Base-by-base conservation (phyloP, 192 early-diverging fungal genomes). In the Rhizoclosmatium globosum region DNA sequence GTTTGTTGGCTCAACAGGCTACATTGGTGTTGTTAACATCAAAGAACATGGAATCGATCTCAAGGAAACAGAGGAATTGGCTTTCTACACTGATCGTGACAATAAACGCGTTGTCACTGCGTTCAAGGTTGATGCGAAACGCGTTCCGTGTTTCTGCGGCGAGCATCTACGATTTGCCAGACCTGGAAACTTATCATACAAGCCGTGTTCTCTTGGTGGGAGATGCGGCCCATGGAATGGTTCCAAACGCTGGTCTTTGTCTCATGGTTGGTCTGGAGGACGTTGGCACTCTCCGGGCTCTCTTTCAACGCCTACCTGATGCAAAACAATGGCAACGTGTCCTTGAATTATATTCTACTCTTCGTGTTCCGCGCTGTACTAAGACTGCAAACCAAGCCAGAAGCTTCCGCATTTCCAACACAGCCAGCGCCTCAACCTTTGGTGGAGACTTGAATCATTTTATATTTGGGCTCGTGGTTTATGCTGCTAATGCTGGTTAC, bases 131-230 rank as follows among this genome's bases (percentile, higher is more conserved):
- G 31, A 31, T 31, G 31, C 31, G 31, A 31, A 31, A 31, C 31
- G 31, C 31, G 31, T 31, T 31, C 31, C 31, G 31, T 31, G 31
- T 31, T 31, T 31, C 31, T 31, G 11, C 44, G 19, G 47, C 47
- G 11, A 47, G 43, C 21, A 68, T 78, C 41, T 78, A 64, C 21
- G 76, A 78, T 38, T 42, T 47, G 64, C 67, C 38, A 2, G 67
- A 70, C 3, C 47, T 50, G 15, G 15, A 41, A 2, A 69, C 17
- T 9, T 78, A 42, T 0, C 39, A 15, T 17, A 71, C 56, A 15
- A 48, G 67, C 31, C 58, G 66, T 21, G 76, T 78, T 3, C 17
- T 78, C 9, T 23, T 78, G 48, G 17, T 78, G 3, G 76, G 76
- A 2, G 76, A 78, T 56, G 64, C 76, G 17, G 68, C 68, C 15